Conservation (phyloP, 345 rosid species). For the Heritiera littoralis region DNA sequence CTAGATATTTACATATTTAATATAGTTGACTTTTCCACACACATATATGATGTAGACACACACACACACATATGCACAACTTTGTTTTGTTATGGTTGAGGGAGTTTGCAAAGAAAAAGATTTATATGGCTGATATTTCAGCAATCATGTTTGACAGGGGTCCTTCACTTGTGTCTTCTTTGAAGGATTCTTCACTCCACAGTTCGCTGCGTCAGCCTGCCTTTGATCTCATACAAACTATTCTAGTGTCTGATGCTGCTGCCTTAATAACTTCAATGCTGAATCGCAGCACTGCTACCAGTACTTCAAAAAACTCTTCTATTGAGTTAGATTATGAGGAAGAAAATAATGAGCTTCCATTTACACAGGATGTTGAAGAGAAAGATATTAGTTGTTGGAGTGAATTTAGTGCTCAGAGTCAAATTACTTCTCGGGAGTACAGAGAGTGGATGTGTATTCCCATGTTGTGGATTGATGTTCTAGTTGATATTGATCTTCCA, state of each 20-base stretch:
- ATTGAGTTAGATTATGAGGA: conserved; percentile 44
- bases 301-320: conserved; percentile 29
- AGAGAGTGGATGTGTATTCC: conserved; percentile 92
- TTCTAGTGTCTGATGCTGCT: conserved; percentile 88
- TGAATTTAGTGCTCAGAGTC: conserved; percentile 65
- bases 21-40: no score
- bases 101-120: neutral
- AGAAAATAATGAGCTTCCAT: conserved; percentile 44
- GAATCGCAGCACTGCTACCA: conserved; percentile 30
- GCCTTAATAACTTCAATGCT: conserved; percentile 59
- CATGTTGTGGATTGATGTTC: conserved; percentile 86
- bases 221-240: conserved; percentile 76
- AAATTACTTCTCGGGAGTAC: conserved; percentile 55
- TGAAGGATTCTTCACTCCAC: conserved; percentile 89
- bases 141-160: conserved; percentile 62
- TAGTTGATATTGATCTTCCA: conserved; percentile 60
- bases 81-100: neutral
- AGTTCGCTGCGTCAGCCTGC: conserved; percentile 92
- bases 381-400: conserved; percentile 59
- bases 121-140: conserved; percentile 14
- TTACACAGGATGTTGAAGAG: conserved; percentile 43
- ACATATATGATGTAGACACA: no score
- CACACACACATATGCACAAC: neutral
- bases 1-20: no score
- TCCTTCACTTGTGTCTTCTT: conserved; percentile 80